These are phyloP conservation scores for Penicillium atrosanguineum DNA, from an alignment of 495 filamentous ascomycete genomes.

Conservation along the genomic window DNA sequence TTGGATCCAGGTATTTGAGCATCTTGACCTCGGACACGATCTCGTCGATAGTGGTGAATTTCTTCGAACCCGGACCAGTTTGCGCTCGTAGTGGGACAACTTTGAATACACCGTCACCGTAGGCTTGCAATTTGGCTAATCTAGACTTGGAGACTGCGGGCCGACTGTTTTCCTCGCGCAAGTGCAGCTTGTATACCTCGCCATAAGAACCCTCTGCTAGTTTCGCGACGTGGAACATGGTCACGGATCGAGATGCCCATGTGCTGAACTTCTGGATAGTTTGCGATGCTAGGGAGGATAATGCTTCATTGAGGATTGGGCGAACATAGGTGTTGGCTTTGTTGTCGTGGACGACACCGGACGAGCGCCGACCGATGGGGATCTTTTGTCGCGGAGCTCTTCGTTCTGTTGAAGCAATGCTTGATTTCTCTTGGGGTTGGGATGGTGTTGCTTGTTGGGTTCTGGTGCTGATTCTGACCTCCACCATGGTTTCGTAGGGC, in stretches of 20 bases:
- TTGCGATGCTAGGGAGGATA: conserved; percentile 36
- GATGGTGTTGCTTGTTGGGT: neutral
- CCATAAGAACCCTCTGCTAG: conserved; percentile 53
- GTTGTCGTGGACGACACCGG: conserved; percentile 36
- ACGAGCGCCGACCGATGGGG: conserved; percentile 26
- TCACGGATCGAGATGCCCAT: conserved; percentile 42
- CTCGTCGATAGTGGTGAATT: conserved; percentile 49
- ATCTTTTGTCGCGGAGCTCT: conserved; percentile 18
- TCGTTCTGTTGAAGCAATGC: conserved; percentile 1
- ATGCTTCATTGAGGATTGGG: conserved; percentile 37
- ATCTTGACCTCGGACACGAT: conserved; percentile 69
- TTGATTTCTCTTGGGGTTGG: conserved; percentile 3
- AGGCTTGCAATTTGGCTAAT: conserved; percentile 35
- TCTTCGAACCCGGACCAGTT: conserved; percentile 44
- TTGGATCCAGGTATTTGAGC: conserved; percentile 69
- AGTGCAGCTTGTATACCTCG: conserved; percentile 47
- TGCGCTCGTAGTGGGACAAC: conserved; percentile 47
- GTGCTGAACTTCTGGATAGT: conserved; percentile 42
- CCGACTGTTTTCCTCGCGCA: conserved; percentile 37
- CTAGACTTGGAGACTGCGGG: conserved; percentile 42
- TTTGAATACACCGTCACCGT: conserved; percentile 50
- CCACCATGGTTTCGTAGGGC: conserved; percentile 30
- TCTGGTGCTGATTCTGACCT: conserved; percentile 27
- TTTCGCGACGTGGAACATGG: conserved; percentile 44
- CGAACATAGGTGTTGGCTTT: conserved; percentile 40